Evolutionary conservation across 352 stramenopile species (phyloP).

Genomic region (Globisporangium rhizosaccharum): DNA sequence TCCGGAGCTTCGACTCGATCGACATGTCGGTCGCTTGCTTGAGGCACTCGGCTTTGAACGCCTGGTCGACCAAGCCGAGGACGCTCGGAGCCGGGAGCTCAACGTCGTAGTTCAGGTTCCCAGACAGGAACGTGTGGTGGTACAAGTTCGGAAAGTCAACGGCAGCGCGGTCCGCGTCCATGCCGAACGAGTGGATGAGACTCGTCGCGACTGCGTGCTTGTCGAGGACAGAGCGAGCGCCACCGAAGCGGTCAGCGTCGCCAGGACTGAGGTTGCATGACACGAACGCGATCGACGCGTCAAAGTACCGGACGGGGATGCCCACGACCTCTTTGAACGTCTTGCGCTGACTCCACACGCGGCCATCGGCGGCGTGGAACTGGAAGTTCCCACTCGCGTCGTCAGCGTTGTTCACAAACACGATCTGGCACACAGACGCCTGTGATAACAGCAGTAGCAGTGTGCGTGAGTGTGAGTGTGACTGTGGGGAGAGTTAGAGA

Average conservation of each 20-base stretch:
- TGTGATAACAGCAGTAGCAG: slow-evolving; percentile 13
- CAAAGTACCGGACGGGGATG: slow-evolving; percentile 79
- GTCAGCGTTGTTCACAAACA: slow-evolving; percentile 84
- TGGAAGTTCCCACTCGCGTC: slow-evolving; percentile 76
- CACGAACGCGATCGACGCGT: slow-evolving; percentile 80
- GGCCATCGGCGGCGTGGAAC: slow-evolving; percentile 58
- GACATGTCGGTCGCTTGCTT: slow-evolving; percentile 50
- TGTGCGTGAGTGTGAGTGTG: not conserved
- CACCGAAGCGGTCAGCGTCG: slow-evolving; percentile 11
- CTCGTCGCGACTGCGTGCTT: slow-evolving; percentile 59
- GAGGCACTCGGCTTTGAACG: slow-evolving; percentile 67
- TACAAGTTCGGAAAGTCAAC: slow-evolving; percentile 84
- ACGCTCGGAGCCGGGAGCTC: slow-evolving; percentile 37
- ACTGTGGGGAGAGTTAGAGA: not conserved
- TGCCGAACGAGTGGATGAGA: slow-evolving; percentile 75
- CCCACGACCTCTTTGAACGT: slow-evolving; percentile 74
- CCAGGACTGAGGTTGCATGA: slow-evolving; percentile 58
- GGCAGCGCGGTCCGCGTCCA: slow-evolving; percentile 64
- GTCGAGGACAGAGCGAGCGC: slow-evolving; percentile 23
- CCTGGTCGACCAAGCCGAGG: slow-evolving; percentile 49
- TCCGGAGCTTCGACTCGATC: slow-evolving; percentile 46
- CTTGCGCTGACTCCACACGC: slow-evolving; percentile 70
- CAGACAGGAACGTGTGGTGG: slow-evolving; percentile 77
- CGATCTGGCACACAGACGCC: slow-evolving; percentile 73
- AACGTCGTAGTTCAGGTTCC: slow-evolving; percentile 80